Evolutionary conservation across 1,284 basidiomycete genomes (phyloP).

Genomic region (Lentinula novae-zelandiae): DNA sequence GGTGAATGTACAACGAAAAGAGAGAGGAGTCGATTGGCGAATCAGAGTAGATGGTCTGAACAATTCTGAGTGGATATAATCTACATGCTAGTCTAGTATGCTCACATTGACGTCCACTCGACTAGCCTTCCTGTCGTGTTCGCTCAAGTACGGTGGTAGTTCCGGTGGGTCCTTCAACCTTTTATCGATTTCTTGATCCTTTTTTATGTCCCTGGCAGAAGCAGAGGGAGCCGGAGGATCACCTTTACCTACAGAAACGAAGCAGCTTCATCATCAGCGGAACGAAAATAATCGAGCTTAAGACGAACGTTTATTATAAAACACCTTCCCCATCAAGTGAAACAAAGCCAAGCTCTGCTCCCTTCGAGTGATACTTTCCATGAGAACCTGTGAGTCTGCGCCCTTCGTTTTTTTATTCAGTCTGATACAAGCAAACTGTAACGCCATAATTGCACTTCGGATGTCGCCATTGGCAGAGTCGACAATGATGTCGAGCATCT

Average conservation of each 20-base stretch:
- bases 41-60: conserved; percentile 73
- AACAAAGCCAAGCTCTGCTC: conserved; percentile 89
- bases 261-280: neutral
- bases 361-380: conserved; percentile 74
- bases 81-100: neutral
- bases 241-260: conserved; percentile 54
- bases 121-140: conserved; percentile 67
- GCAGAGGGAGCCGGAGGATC: conserved; percentile 55
- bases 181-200: conserved; percentile 53
- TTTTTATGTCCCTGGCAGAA: conserved; percentile 51
- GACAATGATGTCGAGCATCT: conserved; percentile 64
- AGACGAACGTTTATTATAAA: conserved; percentile 91
- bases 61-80: neutral
- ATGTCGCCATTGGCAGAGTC: conserved; percentile 87
- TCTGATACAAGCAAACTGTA: conserved; percentile 75
- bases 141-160: conserved; percentile 51
- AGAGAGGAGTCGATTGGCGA: conserved; percentile 90
- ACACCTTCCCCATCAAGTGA: conserved; percentile 88
- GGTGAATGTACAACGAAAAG: conserved; percentile 88
- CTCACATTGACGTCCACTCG: conserved; percentile 81
- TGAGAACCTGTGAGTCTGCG: conserved; percentile 24
- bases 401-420: conserved; percentile 23
- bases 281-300: neutral
- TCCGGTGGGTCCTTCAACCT: conserved; percentile 46
- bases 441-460: conserved; percentile 86